Evolutionary conservation across 192 early-diverging fungal species (phyloP), one percentile per base, ranked within the genome.

Genomic region (Dispira simplex): DNA sequence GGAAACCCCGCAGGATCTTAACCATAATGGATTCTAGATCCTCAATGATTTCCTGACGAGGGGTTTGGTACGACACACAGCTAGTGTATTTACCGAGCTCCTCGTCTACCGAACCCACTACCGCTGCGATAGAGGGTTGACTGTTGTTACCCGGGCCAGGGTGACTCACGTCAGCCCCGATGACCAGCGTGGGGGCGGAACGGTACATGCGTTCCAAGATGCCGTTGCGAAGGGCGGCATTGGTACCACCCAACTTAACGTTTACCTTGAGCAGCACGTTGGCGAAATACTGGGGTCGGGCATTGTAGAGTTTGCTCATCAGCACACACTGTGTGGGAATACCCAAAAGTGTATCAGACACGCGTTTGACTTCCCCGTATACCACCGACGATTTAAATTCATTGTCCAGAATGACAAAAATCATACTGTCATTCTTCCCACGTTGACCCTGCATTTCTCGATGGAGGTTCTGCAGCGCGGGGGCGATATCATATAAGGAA

Each of bases 191-290:
- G 18, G 89, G 87, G 8, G 71, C 62, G 6, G 3, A 6, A 28
- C 81, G 67, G 20, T 79, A 1, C 14, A n/a, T 3, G 8, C 2
- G 1, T 5, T 14, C 18, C 72, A 78, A 63, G 18, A 63, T 73
- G 11, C 65, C 46, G n/a, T 69, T 64, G 0, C 60, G 68, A 46
- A 97, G 70, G 64, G 76, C 83, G 28, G 82, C 77, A 73, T 94
- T 95, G 77, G 85, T 85, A 46, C 92, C 93, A 56, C 93, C 91
- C 9, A 97, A 79, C 77, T 97, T 95, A 39, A 87, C 81, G 72
- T 97, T 97, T 59, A 95, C 83, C 77, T 97, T 97, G 26, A 97
- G 74, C 62, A 85, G 91, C 16, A 97, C 85, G 64, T 97, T 97
- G 16, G 94, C 94, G 65, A 90, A 91, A 77, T 97, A 97, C 75